phyloP scores from a whole-genome alignment of 257 asterid genomes.

The Schizonepeta tenuifolia region DNA sequence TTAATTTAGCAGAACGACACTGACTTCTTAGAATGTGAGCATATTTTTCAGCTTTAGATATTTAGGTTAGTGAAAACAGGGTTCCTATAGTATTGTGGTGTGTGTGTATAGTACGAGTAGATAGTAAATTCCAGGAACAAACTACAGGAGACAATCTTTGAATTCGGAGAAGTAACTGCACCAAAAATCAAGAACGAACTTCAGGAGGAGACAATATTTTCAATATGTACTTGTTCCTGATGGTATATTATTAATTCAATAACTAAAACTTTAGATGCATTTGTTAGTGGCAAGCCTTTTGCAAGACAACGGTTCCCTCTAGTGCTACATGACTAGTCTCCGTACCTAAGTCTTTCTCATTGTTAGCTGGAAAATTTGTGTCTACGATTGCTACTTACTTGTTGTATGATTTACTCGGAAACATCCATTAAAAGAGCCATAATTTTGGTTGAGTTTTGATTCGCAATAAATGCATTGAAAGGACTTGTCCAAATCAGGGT shows the following conservation, averaged over 20 bases:
- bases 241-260: too few relatives aligned
- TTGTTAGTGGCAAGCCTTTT: too few relatives aligned
- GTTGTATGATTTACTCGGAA: not conserved
- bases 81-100: not conserved
- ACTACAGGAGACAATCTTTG: conserved; percentile 8
- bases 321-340: not conserved
- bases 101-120: not conserved
- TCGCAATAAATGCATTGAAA: conserved; percentile 14
- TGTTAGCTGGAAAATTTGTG: not conserved
- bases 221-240: too few relatives aligned
- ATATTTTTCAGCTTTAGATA: not conserved
- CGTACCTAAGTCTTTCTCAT: not conserved
- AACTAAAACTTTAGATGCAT: too few relatives aligned
- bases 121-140: not conserved
- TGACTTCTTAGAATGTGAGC: not conserved
- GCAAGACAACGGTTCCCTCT: not conserved
- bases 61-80: not conserved
- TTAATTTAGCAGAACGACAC: not conserved
- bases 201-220: too few relatives aligned
- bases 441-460: conserved; percentile 1
- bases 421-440: conserved; percentile 33
- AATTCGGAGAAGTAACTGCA: conserved; percentile 4
- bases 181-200: too few relatives aligned
- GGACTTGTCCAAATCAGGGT: not conserved
- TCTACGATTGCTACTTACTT: not conserved